These are phyloP conservation scores for Beauveria sp. DNA, from an alignment of 2,329 filamentous ascomycete genomes.

Conservation along the genomic window DNA sequence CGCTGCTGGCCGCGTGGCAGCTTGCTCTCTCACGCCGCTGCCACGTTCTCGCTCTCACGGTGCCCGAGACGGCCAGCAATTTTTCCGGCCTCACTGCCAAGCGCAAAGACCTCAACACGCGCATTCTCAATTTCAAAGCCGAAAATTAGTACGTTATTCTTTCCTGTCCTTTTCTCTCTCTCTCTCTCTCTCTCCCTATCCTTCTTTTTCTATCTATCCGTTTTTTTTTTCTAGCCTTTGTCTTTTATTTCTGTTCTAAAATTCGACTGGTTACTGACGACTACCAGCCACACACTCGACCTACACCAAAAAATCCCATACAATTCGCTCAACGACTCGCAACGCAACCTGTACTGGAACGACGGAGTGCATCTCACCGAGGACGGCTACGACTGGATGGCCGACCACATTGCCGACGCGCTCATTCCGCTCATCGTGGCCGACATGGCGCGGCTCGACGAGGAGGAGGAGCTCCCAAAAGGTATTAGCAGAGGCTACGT, in stretches of 20 bases:
- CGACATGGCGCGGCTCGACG: conserved; percentile 25
- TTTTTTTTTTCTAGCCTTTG: too few species aligned
- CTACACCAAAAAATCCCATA: conserved; percentile 48
- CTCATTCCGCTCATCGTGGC: conserved; percentile 38
- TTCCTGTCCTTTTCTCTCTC: background rate
- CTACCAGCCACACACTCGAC: conserved; percentile 41
- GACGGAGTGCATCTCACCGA: conserved; percentile 53
- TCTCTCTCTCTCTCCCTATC: background rate
- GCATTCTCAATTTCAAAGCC: conserved; percentile 42
- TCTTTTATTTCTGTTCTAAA: too few species aligned
- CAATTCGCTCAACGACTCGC: conserved; percentile 36
- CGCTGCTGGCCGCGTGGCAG: conserved; percentile 43
- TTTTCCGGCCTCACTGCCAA: conserved; percentile 22
- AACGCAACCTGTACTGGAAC: conserved; percentile 48
- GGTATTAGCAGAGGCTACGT: conserved; percentile 46
- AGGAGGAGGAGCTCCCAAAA: conserved; percentile 41
- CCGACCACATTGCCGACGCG: conserved; percentile 45
- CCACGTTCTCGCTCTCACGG: conserved; percentile 55
- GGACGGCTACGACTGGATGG: conserved; percentile 56
- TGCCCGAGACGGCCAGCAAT: conserved; percentile 43
- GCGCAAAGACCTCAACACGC: conserved; percentile 42
- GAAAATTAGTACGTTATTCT: conserved; percentile 42
- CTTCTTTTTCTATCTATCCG: too few species aligned
- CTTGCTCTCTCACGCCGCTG: conserved; percentile 39
- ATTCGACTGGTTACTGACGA: background rate